These are phyloP conservation scores for Solanum clarkiae DNA, from an alignment of 257 asterid genomes.

Conservation along the genomic window DNA sequence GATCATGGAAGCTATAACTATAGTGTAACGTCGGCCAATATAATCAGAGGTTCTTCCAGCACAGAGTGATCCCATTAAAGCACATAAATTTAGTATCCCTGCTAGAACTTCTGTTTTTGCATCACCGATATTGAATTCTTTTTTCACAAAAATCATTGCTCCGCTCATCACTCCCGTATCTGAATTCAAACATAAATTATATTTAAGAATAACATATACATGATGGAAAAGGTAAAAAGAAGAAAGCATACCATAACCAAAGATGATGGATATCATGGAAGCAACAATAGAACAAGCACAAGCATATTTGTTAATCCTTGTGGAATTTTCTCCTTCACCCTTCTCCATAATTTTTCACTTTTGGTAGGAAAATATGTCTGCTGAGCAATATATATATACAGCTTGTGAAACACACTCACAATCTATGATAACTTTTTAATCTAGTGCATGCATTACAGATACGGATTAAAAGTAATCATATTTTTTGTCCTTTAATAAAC, in stretches of 20 bases:
- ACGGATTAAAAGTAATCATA: not conserved
- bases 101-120: slow-evolving; percentile 41
- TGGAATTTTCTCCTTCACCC: not conserved
- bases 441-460: not conserved
- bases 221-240: not conserved
- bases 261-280: slow-evolving; percentile 63
- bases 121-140: slow-evolving; percentile 48
- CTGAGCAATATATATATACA: too few relatives aligned
- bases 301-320: slow-evolving; percentile 44
- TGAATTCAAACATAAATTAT: slow-evolving; percentile 2
- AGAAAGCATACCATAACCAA: slow-evolving; percentile 48
- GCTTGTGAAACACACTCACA: not conserved
- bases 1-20: slow-evolving; percentile 35
- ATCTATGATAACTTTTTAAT: not conserved
- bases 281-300: slow-evolving; percentile 51
- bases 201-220: too few relatives aligned
- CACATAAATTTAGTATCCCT: slow-evolving; percentile 62
- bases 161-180: slow-evolving; percentile 89
- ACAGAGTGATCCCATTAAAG: slow-evolving; percentile 47
- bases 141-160: slow-evolving; percentile 63
- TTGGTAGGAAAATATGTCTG: too few relatives aligned
- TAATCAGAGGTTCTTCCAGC: slow-evolving; percentile 67
- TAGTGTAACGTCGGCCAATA: slow-evolving; percentile 58
- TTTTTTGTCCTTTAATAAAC: not conserved
- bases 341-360: slow-evolving; percentile 1